A percentile compares a stretch with the other conserved stretches of the same genome.
These are phyloP conservation scores for Chloranthus sessilifolius DNA, from an alignment of 164 flowering plant species.

Conservation along the genomic window DNA sequence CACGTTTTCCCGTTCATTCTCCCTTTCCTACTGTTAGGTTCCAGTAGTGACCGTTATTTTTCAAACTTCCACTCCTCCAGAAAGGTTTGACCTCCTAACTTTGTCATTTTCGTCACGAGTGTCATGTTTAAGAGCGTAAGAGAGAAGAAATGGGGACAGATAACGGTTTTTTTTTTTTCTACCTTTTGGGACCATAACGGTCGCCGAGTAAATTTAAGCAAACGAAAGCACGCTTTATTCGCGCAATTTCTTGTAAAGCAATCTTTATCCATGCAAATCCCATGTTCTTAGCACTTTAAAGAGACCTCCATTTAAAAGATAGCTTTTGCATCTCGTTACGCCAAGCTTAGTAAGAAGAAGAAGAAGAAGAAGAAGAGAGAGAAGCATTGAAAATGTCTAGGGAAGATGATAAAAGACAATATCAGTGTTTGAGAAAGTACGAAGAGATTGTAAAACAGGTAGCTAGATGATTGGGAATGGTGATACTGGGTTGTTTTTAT, in stretches of 20 bases:
- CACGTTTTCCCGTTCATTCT: too few species aligned
- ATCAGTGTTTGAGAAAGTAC: constrained; percentile 36
- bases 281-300: constrained; percentile 8
- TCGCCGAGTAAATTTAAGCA: constrained; percentile 9
- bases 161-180: constrained; percentile 1
- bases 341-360: neutral
- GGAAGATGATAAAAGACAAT: constrained; percentile 34
- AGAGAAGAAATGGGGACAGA: neutral
- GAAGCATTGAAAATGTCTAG: constrained; percentile 24
- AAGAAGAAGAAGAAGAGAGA: neutral
- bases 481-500: neutral
- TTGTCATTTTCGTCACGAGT: constrained; percentile 13
- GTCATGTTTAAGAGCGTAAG: constrained; percentile 10
- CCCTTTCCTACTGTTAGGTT: too few species aligned
- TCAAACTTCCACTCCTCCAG: too few species aligned
- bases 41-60: too few species aligned
- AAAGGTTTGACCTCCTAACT: too few species aligned
- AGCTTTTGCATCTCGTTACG: too few species aligned
- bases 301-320: neutral
- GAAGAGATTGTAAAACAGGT: constrained; percentile 43
- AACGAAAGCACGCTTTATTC: constrained; percentile 1
- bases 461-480: constrained; percentile 7
- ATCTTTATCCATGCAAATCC: constrained; percentile 9
- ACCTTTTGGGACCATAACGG: constrained; percentile 9
- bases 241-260: constrained; percentile 11